These are phyloP conservation scores for Suillus plorans DNA, from an alignment of 768 basidiomycete species.

Conservation along the genomic window DNA sequence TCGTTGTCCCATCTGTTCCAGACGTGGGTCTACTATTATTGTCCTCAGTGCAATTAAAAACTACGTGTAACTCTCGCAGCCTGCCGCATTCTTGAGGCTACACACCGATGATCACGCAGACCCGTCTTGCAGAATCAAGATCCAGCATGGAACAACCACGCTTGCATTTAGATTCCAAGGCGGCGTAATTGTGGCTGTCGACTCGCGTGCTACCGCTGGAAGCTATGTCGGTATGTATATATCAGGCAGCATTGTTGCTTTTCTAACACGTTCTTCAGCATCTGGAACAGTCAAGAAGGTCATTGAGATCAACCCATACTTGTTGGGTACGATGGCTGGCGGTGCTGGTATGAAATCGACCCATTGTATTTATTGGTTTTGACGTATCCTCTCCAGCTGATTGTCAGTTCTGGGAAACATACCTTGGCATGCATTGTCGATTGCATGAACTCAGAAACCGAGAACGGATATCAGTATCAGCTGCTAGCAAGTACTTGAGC, in stretches of 20 bases:
- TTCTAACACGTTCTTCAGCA: constrained; percentile 45
- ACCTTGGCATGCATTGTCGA: constrained; percentile 96
- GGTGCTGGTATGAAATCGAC: constrained; percentile 73
- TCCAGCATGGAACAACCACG: constrained; percentile 98
- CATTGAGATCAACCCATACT: constrained; percentile 98
- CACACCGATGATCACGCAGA: constrained; percentile 97
- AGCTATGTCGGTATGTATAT: constrained; percentile 83
- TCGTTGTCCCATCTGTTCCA: constrained; percentile 69
- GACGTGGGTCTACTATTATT: constrained; percentile 54
- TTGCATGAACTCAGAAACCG: constrained; percentile 94
- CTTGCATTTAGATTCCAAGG: constrained; percentile 96
- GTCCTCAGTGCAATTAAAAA: background rate
- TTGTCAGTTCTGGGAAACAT: constrained; percentile 98
- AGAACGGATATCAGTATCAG: constrained; percentile 98
- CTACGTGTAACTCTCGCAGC: constrained; percentile 47
- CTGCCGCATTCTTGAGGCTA: constrained; percentile 83
- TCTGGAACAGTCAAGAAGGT: constrained; percentile 99
- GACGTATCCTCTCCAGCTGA: constrained; percentile 55
- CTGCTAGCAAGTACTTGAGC: constrained; percentile 95
- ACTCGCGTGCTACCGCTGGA: constrained; percentile 95
- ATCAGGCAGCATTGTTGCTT: constrained; percentile 2
- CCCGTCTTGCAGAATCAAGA: constrained; percentile 94
- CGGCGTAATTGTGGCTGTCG: constrained; percentile 99
- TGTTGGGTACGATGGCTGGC: constrained; percentile 99
- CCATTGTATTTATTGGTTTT: constrained; percentile 8